Evolutionary conservation across 2,329 filamentous ascomycete species (phyloP), one percentile per base, ranked within the genome.

Genomic region (Paecilomyces fulvus): DNA sequence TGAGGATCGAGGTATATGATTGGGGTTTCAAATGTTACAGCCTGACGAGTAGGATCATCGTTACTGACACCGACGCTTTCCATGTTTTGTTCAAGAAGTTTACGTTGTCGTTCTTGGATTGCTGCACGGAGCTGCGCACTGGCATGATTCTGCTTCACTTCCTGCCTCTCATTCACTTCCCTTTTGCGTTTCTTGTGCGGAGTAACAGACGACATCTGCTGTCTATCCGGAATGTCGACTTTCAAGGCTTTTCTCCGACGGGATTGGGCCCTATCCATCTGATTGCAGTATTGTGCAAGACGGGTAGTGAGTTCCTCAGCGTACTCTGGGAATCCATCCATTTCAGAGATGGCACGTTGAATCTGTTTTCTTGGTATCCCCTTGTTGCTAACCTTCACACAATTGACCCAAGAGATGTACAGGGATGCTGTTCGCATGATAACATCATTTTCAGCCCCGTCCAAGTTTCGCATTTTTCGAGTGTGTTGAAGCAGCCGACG

Each of bases 1-100:
- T 80, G 70, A 0, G 80, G 70, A 61, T 88, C 79, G 53, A 95
- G 73, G 65, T 80, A 67, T 69, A 78, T 59, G 68, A 70, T 59
- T 72, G 76, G 58, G 63, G 71, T 51, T 67, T 79, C 56, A 70
- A 76, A 60, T 64, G 69, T 61, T 71, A 80, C 59, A 81, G 72
- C 59, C 69, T 77, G 61, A 70, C 71, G 61, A 73, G 79, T 33
- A 81, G 74, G 57, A 75, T 78, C 61, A 52, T 64, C 60, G 51
- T 70, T 67, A 52, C 63, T 66, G 14, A 70, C 52, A 6, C 70
- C 71, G 57, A 66, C 68, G 17, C 59, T 65, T 43, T 67, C 62
- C 53, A 73, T 56, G 30, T 66, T 65, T 21, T 63, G 51, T 51
- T 70, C 67, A 25, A 77, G 61, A 7, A 57, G 61, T 56, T 68